Base-by-base conservation (phyloP, 2,329 filamentous ascomycete species). In the Periconia digitata region DNA sequence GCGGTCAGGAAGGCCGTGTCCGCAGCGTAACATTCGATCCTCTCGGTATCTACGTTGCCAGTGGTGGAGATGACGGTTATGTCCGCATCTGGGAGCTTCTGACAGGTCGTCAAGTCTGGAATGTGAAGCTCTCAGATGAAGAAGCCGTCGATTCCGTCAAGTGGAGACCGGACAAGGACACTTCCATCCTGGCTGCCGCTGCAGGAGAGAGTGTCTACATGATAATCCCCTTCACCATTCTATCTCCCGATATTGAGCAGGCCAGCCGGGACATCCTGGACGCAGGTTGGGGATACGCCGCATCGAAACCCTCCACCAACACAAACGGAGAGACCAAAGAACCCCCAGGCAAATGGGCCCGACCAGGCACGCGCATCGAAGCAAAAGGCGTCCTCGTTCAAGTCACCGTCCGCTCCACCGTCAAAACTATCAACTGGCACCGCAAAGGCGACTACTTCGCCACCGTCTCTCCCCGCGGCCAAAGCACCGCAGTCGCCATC, bases 341-440 rank as follows among this genome's bases (percentile, higher is more conserved):
- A 49, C 83, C 87, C 2, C 81, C 88, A 1, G 88, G 89, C 18
- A 88, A 85, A 56, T 99, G 94, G 94, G 80, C 85, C 35, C 85
- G 92, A 15, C 92, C 94, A 1, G 85, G 86, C 32, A 73, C 82
- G 2, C 80, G 83, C 40, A 81, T 96, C 3, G 85, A 91, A 62
- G 85, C 88, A 45, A 83, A 86, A 49, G 88, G 92, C 40, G 87
- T 96, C 2, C 79, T 92, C 35, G 81, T 95, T 50, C 87, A 90
- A 64, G 83, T 89, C 47, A 91, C 89, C 6, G 86, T 96, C 12
- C 84, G 88, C 53, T 84, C 89, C 42, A 80, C 85, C 2, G 84
- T 96, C 66, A 97, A 96, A 76, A 86, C 89, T 13, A 85, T 99
- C 62, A 87, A 85, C 68, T 99, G 92, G 91, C 95, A 99, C 74